These are phyloP conservation scores for Hemileia vastatrix DNA, from an alignment of 1,284 basidiomycete species.

Conservation along the genomic window DNA sequence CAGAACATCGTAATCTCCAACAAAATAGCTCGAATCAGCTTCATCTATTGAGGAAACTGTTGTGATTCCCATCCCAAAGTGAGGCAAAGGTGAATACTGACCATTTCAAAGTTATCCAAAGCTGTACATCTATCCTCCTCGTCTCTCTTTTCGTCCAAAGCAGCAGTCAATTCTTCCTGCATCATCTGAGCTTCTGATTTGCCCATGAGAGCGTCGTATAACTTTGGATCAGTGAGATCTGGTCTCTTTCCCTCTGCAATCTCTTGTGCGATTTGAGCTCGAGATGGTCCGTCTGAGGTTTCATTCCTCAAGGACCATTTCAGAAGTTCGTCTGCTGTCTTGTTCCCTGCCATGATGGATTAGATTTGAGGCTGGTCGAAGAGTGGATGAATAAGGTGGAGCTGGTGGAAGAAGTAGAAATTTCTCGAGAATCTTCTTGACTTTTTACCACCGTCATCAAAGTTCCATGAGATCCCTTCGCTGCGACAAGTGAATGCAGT, in stretches of 20 bases:
- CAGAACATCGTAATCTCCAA: constrained; percentile 26
- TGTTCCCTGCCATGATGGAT: constrained; percentile 32
- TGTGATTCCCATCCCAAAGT: constrained; percentile 1
- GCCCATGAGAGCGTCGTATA: constrained; percentile 42
- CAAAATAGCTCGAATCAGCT: background rate
- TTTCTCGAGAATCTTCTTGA: too few species aligned
- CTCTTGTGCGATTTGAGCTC: constrained; percentile 34
- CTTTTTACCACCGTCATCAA: too few species aligned
- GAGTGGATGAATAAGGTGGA: too few species aligned
- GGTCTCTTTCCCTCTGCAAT: constrained; percentile 35
- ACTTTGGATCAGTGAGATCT: constrained; percentile 35
- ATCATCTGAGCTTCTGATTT: constrained; percentile 43
- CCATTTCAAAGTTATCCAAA: constrained; percentile 92
- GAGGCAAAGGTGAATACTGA: constrained; percentile 41
- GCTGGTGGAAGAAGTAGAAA: too few species aligned
- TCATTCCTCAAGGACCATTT: constrained; percentile 36
- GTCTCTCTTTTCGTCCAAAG: constrained; percentile 27
- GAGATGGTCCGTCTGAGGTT: constrained; percentile 23
- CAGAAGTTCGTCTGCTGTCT: constrained; percentile 37
- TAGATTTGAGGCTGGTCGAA: too few species aligned
- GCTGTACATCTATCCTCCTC: constrained; percentile 55
- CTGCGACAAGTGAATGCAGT: too few species aligned
- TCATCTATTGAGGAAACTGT: background rate
- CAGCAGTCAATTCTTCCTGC: constrained; percentile 37
- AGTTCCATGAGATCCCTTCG: too few species aligned